Evolutionary conservation across 495 filamentous ascomycete species (phyloP).

Genomic region (Copromyces sp.): DNA sequence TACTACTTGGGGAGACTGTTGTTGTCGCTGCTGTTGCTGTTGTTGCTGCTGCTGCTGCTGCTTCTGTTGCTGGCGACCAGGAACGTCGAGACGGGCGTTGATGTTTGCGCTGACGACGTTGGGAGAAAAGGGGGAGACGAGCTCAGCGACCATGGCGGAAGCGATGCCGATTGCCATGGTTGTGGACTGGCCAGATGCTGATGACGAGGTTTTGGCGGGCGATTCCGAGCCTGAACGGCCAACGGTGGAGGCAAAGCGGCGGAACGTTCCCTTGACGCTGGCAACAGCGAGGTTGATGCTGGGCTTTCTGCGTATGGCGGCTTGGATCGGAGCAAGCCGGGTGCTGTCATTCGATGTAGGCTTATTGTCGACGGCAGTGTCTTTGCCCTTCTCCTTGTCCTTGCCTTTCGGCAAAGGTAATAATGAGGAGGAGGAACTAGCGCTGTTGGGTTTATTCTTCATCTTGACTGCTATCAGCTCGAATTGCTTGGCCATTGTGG

Average conservation of each 20-base stretch:
- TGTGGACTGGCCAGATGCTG: background rate
- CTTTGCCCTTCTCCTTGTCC: conserved; percentile 12
- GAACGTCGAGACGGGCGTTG: background rate
- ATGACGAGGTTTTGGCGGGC: conserved; percentile 1
- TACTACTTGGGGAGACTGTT: background rate
- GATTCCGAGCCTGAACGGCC: conserved; percentile 6
- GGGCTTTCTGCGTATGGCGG: conserved; percentile 13
- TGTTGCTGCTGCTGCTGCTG: conserved; percentile 2
- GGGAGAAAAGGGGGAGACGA: conserved; percentile 14
- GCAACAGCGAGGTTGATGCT: conserved; percentile 17
- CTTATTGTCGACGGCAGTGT: background rate
- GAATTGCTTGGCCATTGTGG: conserved; percentile 39
- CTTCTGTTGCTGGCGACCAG: background rate
- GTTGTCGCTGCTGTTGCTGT: conserved; percentile 6
- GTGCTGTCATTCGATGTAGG: background rate
- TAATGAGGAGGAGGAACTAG: background rate
- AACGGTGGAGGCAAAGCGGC: conserved; percentile 23
- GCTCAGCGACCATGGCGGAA: conserved; percentile 17
- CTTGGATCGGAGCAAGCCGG: background rate
- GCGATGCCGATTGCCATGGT: conserved; percentile 17
- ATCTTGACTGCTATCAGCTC: conserved; percentile 35
- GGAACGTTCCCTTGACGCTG: conserved; percentile 12
- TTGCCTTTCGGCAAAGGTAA: background rate
- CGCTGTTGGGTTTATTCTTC: conserved; percentile 11
- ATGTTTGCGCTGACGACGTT: conserved; percentile 4